Conservation (phyloP, 2,329 filamentous ascomycete species). For the Albifimbria verrucaria region DNA sequence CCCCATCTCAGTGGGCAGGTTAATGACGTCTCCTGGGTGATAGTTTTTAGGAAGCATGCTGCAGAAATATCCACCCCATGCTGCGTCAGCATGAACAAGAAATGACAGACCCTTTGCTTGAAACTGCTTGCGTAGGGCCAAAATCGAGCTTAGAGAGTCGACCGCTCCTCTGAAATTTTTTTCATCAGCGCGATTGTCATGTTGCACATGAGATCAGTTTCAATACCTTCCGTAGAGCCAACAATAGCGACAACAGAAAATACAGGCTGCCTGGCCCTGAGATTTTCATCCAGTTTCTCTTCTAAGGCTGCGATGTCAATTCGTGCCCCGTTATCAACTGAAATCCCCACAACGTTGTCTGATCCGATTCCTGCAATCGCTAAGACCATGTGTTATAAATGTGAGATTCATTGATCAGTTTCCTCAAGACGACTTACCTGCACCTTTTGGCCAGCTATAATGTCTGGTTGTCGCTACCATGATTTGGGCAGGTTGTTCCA, state of each 20-base stretch:
- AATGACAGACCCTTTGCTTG: slow-evolving; percentile 41
- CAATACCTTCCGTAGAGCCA: slow-evolving; percentile 38
- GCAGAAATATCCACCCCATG: slow-evolving; percentile 48
- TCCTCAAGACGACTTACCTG: slow-evolving; percentile 27
- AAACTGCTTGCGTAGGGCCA: slow-evolving; percentile 35
- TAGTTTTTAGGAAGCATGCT: slow-evolving; percentile 36
- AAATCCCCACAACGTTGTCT: slow-evolving; percentile 34
- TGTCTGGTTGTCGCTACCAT: slow-evolving; percentile 39
- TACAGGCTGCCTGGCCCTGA: slow-evolving; percentile 29
- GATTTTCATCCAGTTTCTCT: slow-evolving; percentile 23
- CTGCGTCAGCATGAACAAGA: slow-evolving; percentile 43
- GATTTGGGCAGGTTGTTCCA: slow-evolving; percentile 28
- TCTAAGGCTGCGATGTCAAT: slow-evolving; percentile 32
- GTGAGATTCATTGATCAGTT: neutral
- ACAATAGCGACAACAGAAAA: slow-evolving; percentile 43
- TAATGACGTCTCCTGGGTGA: slow-evolving; percentile 2
- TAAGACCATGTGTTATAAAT: slow-evolving; percentile 10
- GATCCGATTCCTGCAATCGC: slow-evolving; percentile 43
- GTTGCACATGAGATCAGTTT: neutral
- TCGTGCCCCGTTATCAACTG: slow-evolving; percentile 35
- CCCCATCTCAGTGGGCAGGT: neutral
- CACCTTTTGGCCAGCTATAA: slow-evolving; percentile 47
- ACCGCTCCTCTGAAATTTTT: slow-evolving; percentile 34
- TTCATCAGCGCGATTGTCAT: neutral
- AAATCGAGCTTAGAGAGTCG: slow-evolving; percentile 34